Conservation (phyloP, 768 basidiomycete species). For the Suillus variegatus region DNA sequence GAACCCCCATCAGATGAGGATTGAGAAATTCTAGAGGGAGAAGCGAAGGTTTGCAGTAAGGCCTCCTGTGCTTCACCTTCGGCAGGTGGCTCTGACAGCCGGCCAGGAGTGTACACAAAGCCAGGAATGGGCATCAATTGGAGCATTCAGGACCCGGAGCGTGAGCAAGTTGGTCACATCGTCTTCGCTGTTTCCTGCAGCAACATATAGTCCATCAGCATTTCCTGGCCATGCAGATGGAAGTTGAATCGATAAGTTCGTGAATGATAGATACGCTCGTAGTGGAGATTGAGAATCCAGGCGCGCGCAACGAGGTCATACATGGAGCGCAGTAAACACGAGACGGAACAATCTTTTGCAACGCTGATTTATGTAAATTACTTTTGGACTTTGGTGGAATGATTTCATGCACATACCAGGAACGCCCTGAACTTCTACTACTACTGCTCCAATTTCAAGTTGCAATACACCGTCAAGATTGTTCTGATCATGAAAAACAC, state of each 20-base stretch:
- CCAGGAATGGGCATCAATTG: constrained; percentile 46
- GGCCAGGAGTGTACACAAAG: constrained; percentile 37
- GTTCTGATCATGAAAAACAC: constrained; percentile 44
- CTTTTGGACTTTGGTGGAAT: background rate
- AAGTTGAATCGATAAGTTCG: constrained; percentile 11
- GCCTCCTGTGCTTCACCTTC: background rate
- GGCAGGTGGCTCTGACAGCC: background rate
- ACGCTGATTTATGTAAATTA: constrained; percentile 21
- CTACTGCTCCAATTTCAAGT: constrained; percentile 53
- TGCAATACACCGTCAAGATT: constrained; percentile 55
- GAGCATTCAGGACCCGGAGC: constrained; percentile 38
- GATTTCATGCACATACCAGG: constrained; percentile 37
- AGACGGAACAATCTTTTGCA: constrained; percentile 33
- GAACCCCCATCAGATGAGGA: background rate
- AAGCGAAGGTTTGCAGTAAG: background rate
- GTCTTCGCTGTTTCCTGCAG: background rate
- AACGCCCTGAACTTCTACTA: constrained; percentile 43
- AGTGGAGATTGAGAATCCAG: constrained; percentile 55
- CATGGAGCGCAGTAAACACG: constrained; percentile 50
- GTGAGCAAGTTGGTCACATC: constrained; percentile 24
- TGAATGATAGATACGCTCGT: constrained; percentile 43
- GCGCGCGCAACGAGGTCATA: constrained; percentile 65
- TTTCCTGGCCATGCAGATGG: background rate
- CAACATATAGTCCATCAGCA: background rate
- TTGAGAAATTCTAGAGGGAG: background rate